Base-by-base conservation (phyloP, 768 basidiomycete species). In the Suillus placidus region DNA sequence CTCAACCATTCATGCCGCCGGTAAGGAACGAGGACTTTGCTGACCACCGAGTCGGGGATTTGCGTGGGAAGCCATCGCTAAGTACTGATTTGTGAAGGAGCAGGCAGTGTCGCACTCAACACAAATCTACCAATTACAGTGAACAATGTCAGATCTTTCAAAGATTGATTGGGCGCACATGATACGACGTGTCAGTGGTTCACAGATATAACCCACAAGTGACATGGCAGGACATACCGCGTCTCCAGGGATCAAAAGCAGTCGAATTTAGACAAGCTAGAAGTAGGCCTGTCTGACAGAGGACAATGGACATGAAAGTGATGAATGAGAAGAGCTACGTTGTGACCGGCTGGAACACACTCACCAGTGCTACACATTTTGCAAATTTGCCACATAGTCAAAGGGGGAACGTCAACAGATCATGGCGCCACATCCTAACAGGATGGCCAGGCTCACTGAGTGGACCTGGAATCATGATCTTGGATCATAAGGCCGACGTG, bases 101-200 rank as follows among this genome's bases (percentile, higher is more conserved):
- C 13, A 38, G 56, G 56, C 32, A 4, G 34, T 56, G 34, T 7
- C 23, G 4, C 56, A 18, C n/a, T 23, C 10, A 23, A 23, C 20
- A 20, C 34, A 37, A 26, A 26, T 30, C 40, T 30, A 9, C 57
- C 57, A 18, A 26, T 60, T 30, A n/a, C 16, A 60, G 57, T 60
- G 23, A 40, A 60, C 38, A 60, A 60, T 60, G 10, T 18, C 23
- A 58, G 37, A 58, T 58, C 35, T 57, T 26, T 16, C 14, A 57
- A 58, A 58, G 26, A 20, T 40, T 10, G 16, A 58, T 40, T 60
- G 16, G 57, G 26, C 38, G 38, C 26, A 30, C 2, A 37, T 38
- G 55, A 14, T 37, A 14, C 13, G 34, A 35, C 54, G 35, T 56
- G 35, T 56, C 55, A 16, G 16, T 32, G 13, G 10, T 38, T n/a